Percentiles rank a stretch among this genome's conserved stretches.
These are phyloP conservation scores for Planoprotostelium fungivorum DNA, from an alignment of 78 protist species.

Conservation along the genomic window DNA sequence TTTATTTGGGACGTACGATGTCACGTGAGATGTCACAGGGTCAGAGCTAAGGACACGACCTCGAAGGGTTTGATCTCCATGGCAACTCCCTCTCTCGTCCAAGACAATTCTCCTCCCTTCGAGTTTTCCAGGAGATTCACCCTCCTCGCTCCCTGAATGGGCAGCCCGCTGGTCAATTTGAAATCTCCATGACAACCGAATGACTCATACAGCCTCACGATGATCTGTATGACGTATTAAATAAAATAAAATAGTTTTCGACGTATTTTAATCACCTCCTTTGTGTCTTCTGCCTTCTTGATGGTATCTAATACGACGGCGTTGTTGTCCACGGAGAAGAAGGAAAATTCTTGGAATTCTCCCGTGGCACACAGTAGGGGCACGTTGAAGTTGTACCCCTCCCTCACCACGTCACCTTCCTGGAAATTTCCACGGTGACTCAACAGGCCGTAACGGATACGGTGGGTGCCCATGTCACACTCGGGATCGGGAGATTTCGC, in stretches of 20 bases:
- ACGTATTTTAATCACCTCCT: slow-evolving; percentile 20
- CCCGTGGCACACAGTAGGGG: neutral
- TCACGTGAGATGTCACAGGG: no score
- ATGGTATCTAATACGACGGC: slow-evolving; percentile 39
- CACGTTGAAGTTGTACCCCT: slow-evolving; percentile 19
- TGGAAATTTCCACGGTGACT: slow-evolving; percentile 66
- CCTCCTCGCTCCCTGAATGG: no score
- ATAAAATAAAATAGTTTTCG: no score
- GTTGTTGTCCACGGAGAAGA: slow-evolving; percentile 13
- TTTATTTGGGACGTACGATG: no score
- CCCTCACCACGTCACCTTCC: slow-evolving; percentile 18
- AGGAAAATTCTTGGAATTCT: neutral
- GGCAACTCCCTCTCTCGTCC: neutral
- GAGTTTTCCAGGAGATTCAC: no score
- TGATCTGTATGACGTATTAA: no score
- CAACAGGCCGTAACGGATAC: slow-evolving; percentile 60
- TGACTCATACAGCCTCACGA: slow-evolving; percentile 58
- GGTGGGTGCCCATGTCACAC: slow-evolving; percentile 76
- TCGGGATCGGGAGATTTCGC: slow-evolving; percentile 78
- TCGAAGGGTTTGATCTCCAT: neutral
- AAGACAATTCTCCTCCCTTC: no score
- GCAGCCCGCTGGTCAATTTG: neutral
- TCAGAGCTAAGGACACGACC: no score
- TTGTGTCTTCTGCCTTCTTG: slow-evolving; percentile 46
- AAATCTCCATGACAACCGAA: slow-evolving; percentile 30